Evolutionary conservation across 2,329 filamentous ascomycete genomes (phyloP), one percentile per base, ranked within the genome.

Genomic region (Colletotrichum scovillei): DNA sequence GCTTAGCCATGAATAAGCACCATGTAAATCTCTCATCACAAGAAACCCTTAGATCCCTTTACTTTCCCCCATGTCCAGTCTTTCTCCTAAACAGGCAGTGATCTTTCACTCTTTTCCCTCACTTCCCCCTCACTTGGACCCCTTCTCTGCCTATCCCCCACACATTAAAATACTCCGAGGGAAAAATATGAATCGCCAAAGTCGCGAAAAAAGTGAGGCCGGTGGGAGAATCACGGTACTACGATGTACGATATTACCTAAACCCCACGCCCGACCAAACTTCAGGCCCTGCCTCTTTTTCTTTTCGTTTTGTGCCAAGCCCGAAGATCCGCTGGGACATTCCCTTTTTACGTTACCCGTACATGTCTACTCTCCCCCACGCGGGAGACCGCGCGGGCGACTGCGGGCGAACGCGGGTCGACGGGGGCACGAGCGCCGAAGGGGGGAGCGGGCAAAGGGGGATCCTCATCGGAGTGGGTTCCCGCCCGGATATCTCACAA

Each of bases 231-330:
- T n/a, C 4, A 46, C 19, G 32, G 32, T 35, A 12, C 1, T 32
- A 32, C 2, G 8, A 2, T 9, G 9, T 8, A 46, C 19, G 32
- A 12, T 35, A 35, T 12, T 19, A 49, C 42, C 42, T 49, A 49
- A 28, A n/a, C 26, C 26, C 12, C n/a, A 22, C 16, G 26, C 19
- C 14, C 53, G 42, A 64, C 70, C 70, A 66, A 64, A 69, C 42
- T 69, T 72, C 66, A 68, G 66, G 32, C 69, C 57, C 32, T 60
- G 70, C 38, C 5, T 5, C 12, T 35, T 35, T 35, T 35, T 22
- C 22, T 22, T 35, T 35, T 0, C 3, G 32, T 35, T 35, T 35
- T 35, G 11, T 42, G 38, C 70, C 70, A 72, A 72, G 70, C 19
- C 63, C 62, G 62, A 64, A 22, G 26, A 42, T 42, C 24, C 46